Conservation (phyloP, 805 yeast species). For the Ogataea sp. region DNA sequence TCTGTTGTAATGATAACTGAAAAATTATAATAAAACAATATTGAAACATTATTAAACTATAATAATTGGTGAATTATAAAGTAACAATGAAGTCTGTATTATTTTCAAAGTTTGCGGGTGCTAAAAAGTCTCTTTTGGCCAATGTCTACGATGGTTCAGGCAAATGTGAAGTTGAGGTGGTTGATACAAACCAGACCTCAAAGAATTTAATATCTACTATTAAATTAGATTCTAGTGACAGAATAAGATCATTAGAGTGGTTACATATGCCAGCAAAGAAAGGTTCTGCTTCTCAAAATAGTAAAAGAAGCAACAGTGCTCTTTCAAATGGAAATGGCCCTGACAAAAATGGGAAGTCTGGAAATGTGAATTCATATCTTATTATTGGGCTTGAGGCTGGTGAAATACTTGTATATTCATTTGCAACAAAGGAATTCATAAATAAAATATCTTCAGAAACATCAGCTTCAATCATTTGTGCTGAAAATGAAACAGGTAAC, state of each 20-base stretch:
- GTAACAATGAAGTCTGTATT: not conserved
- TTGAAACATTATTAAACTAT: too few species aligned
- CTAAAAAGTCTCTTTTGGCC: constrained; percentile 9
- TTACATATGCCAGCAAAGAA: constrained; percentile 5
- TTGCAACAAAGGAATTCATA: constrained; percentile 29
- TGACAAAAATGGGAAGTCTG: not conserved
- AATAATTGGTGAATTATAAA: too few species aligned
- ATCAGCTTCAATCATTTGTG: constrained; percentile 19
- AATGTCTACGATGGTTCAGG: constrained; percentile 32
- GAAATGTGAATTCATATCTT: not conserved
- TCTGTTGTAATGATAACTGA: not conserved
- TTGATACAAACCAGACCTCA: constrained; percentile 18
- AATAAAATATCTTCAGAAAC: constrained; percentile 27
- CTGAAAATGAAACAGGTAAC: constrained; percentile 15
- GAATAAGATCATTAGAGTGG: constrained; percentile 32
- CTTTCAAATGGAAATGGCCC: not conserved
- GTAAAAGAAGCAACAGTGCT: not conserved
- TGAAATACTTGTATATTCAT: constrained; percentile 36
- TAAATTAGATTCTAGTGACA: constrained; percentile 34
- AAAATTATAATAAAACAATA: too few species aligned
- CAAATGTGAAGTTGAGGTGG: constrained; percentile 36
- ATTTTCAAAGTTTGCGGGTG: not conserved
- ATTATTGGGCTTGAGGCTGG: constrained; percentile 15
- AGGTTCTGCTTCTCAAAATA: not conserved
- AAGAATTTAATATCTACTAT: constrained; percentile 22